Base-by-base conservation (phyloP, 2,329 filamentous ascomycete genomes). In the Blumeria hordei region DNA sequence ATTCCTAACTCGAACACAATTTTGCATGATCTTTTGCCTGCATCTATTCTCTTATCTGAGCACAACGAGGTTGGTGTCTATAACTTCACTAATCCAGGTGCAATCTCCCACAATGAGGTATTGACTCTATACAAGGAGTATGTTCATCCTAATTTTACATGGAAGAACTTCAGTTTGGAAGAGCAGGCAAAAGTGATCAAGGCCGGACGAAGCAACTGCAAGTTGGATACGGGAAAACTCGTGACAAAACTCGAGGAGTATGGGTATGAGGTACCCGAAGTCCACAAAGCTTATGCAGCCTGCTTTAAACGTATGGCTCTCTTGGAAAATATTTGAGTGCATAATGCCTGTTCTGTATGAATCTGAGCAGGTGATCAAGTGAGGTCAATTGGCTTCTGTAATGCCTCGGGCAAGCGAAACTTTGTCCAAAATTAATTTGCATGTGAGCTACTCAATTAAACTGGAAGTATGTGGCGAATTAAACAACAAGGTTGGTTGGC, bases 41-140 rank as follows among this genome's bases (percentile, higher is more conserved):
- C 74, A 11, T 74, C 76, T 1, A 70, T 82, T 58, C 64, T 78
- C 49, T 67, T 82, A 59, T 74, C 78, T 33, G 75, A 81, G 64
- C 71, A 80, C 66, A 68, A 69, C 43, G 78, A 81, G 44, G 75
- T 72, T 0, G 80, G 80, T 16, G 69, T 83, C 60, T 81, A 78
- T 67, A 83, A 83, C 69, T 82, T 83, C 65, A 82, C 78, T 57
- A 83, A 83, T 67, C 80, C 80, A 0, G 80, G 79, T 11, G 76
- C 77, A 59, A 82, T 83, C 64, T 80, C 77, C n/a, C 79, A 83
- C 67, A 83, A 83, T 65, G 78, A 83, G 67, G 78, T 83, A 6
- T 69, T 83, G 41, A 61, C 68, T 2, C 68, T 83, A 44, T 82
- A 81, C 68, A 74, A 73, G 61, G 72, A 81, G 58, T 77, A 80